Evolutionary conservation across 768 basidiomycete genomes (phyloP).

Genomic region (Tubosaeta sp.): DNA sequence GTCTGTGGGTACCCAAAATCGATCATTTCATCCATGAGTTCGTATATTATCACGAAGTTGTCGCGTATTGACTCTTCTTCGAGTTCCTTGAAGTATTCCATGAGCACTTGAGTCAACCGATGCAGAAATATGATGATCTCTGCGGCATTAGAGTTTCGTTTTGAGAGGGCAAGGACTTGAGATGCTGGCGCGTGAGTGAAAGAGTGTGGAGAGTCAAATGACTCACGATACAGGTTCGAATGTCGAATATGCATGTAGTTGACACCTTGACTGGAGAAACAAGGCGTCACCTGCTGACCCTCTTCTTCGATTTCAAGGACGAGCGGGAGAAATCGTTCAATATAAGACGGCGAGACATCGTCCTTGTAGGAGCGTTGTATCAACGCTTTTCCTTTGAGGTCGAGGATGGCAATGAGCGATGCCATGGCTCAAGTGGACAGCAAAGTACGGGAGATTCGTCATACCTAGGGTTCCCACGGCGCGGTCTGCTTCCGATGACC

Average conservation of each 20-base stretch:
- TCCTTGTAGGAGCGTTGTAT: constrained; percentile 97
- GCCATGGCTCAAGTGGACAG: constrained; percentile 44
- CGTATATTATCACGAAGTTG: constrained; percentile 99
- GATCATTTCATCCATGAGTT: constrained; percentile 99
- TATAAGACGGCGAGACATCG: constrained; percentile 83
- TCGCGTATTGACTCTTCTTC: constrained; percentile 99
- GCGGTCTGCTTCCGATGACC: no score
- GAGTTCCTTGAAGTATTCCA: constrained; percentile 99
- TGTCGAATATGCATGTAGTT: constrained; percentile 99
- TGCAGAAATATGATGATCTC: constrained; percentile 97
- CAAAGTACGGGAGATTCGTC: no score
- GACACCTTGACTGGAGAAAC: constrained; percentile 91
- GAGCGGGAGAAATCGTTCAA: constrained; percentile 92
- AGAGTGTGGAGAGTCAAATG: constrained; percentile 7
- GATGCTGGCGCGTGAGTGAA: background rate
- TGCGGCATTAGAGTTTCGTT: constrained; percentile 92
- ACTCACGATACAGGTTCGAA: constrained; percentile 91
- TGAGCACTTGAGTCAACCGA: constrained; percentile 83
- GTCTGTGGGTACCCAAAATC: constrained; percentile 99
- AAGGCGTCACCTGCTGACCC: constrained; percentile 91
- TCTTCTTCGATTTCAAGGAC: constrained; percentile 97
- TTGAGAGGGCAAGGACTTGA: constrained; percentile 90
- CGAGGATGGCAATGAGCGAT: constrained; percentile 86
- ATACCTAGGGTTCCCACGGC: no score
- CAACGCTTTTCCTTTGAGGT: constrained; percentile 96